A percentile compares a stretch with the other conserved stretches of the same genome.
phyloP scores from a whole-genome alignment of 352 stramenopile species.

The Pythium dissimile region DNA sequence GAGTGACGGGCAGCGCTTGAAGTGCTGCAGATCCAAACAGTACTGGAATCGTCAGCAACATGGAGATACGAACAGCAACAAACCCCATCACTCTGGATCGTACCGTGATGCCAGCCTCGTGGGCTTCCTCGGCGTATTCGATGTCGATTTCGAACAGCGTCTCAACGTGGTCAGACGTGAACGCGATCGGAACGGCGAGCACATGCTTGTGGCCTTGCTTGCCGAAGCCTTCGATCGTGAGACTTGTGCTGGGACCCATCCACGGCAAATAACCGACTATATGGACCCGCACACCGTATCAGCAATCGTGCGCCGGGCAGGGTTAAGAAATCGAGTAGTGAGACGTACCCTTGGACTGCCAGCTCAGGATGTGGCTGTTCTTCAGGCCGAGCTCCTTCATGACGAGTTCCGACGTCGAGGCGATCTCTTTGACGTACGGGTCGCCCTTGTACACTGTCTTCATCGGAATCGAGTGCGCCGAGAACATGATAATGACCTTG shows the following conservation, averaged over 20 bases:
- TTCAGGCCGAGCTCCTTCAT: conserved; percentile 63
- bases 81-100: conserved; percentile 7
- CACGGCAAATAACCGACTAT: conserved; percentile 96
- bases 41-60: neutral
- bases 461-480: conserved; percentile 88
- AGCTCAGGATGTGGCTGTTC: conserved; percentile 90
- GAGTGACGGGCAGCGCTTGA: conserved; percentile 93
- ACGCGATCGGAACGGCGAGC: conserved; percentile 97
- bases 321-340: neutral
- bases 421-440: conserved; percentile 85
- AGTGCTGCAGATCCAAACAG: conserved; percentile 49
- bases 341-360: conserved; percentile 90
- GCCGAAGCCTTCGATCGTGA: conserved; percentile 92
- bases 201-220: conserved; percentile 93
- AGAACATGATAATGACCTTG: conserved; percentile 90
- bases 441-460: conserved; percentile 88
- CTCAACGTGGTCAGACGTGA: conserved; percentile 99
- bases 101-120: conserved; percentile 92
- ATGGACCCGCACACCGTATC: too few species aligned
- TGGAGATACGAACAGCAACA: neutral
- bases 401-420: conserved; percentile 64
- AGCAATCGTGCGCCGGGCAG: too few species aligned
- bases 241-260: conserved; percentile 97
- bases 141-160: conserved; percentile 99
- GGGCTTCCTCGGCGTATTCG: conserved; percentile 96